phyloP scores from a whole-genome alignment of 176 grass and related monocot species.

The maize (Zea mays) region DNA sequence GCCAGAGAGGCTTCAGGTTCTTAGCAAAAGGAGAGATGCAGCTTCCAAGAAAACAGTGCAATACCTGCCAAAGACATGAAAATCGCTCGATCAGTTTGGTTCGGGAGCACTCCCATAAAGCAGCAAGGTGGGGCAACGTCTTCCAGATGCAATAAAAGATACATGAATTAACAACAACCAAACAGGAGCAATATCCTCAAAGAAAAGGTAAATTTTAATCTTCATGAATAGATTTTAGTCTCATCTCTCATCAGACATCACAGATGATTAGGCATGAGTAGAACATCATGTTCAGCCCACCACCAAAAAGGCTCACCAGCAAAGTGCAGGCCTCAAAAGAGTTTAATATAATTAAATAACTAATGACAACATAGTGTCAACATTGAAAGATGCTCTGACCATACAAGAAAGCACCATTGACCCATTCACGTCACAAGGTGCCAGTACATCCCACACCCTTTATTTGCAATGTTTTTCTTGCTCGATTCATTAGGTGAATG shows the following conservation, averaged over 20 bases:
- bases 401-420: slow-evolving; percentile 19
- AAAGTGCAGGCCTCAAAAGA: slow-evolving; percentile 32
- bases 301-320: neutral
- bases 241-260: neutral
- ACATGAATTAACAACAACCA: neutral
- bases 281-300: neutral
- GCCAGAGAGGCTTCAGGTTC: neutral
- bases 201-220: slow-evolving; percentile 22
- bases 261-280: neutral
- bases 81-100: slow-evolving; percentile 3
- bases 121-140: neutral
- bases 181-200: slow-evolving; percentile 17
- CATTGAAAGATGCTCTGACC: slow-evolving; percentile 1
- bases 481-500: neutral
- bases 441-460: neutral
- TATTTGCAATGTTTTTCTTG: neutral
- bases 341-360: slow-evolving; percentile 7
- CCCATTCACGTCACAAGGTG: neutral
- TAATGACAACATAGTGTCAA: slow-evolving; percentile 38
- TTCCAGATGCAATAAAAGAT: neutral
- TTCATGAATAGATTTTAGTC: slow-evolving; percentile 3
- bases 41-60: neutral
- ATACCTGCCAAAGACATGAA: neutral
- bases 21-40: neutral
- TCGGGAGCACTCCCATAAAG: neutral